Evolutionary conservation across 2,329 filamentous ascomycete species (phyloP), one percentile per base, ranked within the genome.

Genomic region (Hypoxylon sp.): DNA sequence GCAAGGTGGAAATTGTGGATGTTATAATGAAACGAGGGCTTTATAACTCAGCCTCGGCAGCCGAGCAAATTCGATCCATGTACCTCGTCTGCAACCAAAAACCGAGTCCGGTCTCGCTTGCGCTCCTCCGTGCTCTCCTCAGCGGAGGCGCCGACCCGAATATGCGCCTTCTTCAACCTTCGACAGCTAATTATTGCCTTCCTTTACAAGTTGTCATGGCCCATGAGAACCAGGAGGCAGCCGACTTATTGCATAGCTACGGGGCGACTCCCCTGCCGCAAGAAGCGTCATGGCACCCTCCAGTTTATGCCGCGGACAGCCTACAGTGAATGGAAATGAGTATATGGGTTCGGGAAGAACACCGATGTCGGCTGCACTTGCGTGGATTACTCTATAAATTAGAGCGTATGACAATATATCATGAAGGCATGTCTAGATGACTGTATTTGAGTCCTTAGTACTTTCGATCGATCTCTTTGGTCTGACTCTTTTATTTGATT

Each of bases 31-130:
- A 19, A 19, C 38, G 38, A n/a, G 38, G 38, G 6, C 38, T 43
- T 17, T 43, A 21, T 43, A 43, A 21, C n/a, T 9, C 38, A 21
- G 38, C 38, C 38, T 17, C 38, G 17, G 38, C 38, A 43, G 38
- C 38, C 10, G 38, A 43, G 38, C 38, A 43, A 21, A 43, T 43
- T 11, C 38, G 38, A 11, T 43, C 38, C 38, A 43, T 43, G 38
- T 43, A 4, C 38, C 11, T 19, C 17, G 17, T 43, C 17, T 43
- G 38, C 17, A 13, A 43, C 38, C 38, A 43, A 43, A 17, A 43
- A 11, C 38, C 38, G 11, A 43, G 17, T 21, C 17, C 38, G 38
- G 38, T 11, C 7, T 43, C 38, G 2, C 38, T 43, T 43, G 38
- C 17, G 17, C 38, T 43, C 38, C 38, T 43, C 11, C 17, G 21